Percentiles rank a stretch among this genome's conserved stretches.
Evolutionary conservation across 345 rosid species (phyloP).

Genomic region (Gossypium raimondii): DNA sequence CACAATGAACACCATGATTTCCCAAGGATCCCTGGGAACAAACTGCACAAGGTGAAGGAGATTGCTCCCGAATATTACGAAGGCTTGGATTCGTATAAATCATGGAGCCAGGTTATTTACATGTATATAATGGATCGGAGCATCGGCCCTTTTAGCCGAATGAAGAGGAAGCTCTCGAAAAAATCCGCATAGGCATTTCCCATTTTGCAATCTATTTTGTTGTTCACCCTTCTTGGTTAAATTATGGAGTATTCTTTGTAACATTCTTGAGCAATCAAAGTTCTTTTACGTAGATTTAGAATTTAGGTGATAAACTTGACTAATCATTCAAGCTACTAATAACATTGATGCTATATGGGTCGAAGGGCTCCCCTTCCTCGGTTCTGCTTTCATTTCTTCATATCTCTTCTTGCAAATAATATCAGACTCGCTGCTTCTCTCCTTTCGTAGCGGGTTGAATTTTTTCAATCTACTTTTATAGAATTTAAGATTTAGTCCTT

Average conservation of each 20-base stretch:
- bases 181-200: constrained; percentile 46
- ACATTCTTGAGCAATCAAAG: constrained; percentile 23
- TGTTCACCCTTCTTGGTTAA: not conserved
- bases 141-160: constrained; percentile 74
- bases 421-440: not conserved
- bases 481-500: too few species aligned
- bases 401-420: not conserved
- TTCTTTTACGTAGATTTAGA: constrained; percentile 13
- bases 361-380: not conserved
- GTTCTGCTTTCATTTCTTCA: not conserved
- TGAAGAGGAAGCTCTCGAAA: constrained; percentile 70
- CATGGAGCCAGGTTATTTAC: constrained; percentile 90
- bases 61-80: constrained; percentile 75
- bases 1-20: constrained; percentile 96
- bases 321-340: not conserved
- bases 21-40: constrained; percentile 63
- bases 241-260: constrained; percentile 12
- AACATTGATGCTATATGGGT: not conserved
- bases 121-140: constrained; percentile 71
- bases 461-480: too few species aligned
- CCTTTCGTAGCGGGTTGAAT: too few species aligned
- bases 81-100: constrained; percentile 51
- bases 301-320: not conserved
- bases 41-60: constrained; percentile 75
- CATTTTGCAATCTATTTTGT: not conserved